Percentiles rank a stretch among this genome's conserved stretches.
Conservation (phyloP, 345 rosid species). For the Turnera subulata region DNA sequence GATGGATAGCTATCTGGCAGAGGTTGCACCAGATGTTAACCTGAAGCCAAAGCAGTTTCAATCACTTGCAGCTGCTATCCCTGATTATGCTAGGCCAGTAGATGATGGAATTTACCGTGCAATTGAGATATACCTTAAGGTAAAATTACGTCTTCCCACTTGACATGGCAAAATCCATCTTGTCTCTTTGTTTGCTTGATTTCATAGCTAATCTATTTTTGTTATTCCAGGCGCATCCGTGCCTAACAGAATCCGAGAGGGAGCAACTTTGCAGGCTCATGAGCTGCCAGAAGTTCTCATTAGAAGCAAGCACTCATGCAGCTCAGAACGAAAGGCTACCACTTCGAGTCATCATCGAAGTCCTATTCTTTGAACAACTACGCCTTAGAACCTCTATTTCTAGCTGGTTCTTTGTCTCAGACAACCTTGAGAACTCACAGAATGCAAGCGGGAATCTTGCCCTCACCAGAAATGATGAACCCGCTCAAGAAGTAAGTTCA, state of each 20-base stretch:
- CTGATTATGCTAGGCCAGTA: constrained; percentile 67
- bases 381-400: constrained; percentile 72
- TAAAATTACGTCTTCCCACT: no score
- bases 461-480: constrained; percentile 33
- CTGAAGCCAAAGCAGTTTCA: constrained; percentile 66
- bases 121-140: constrained; percentile 85
- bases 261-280: constrained; percentile 71
- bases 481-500: constrained; percentile 7
- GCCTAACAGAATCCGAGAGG: constrained; percentile 75
- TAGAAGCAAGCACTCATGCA: constrained; percentile 92
- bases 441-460: constrained; percentile 41
- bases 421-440: constrained; percentile 41
- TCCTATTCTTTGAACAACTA: constrained; percentile 85
- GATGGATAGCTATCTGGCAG: constrained; percentile 79
- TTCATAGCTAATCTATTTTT: no score
- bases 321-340: constrained; percentile 95
- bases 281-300: constrained; percentile 89
- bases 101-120: constrained; percentile 93
- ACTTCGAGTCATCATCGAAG: constrained; percentile 76
- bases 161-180: no score
- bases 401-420: constrained; percentile 65
- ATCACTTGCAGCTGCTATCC: constrained; percentile 60
- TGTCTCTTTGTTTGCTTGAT: no score
- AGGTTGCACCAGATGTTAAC: constrained; percentile 89
- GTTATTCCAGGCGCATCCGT: constrained; percentile 98